phyloP scores from a whole-genome alignment of 2,329 filamentous ascomycete genomes.

The Fusarium udum region DNA sequence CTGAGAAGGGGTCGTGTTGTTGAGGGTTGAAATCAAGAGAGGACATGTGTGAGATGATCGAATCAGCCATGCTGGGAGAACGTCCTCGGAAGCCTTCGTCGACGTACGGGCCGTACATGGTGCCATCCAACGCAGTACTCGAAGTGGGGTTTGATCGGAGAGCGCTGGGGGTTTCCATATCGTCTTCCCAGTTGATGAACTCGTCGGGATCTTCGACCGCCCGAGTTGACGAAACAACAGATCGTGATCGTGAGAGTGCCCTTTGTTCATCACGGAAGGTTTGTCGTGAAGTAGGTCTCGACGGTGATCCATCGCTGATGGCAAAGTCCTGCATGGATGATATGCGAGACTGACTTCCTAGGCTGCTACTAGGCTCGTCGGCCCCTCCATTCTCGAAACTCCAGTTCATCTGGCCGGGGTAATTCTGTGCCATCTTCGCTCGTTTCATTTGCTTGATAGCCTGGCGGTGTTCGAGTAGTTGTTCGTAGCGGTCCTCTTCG shows the following conservation, averaged over 20 bases:
- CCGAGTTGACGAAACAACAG: slow-evolving; percentile 53
- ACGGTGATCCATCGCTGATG: slow-evolving; percentile 48
- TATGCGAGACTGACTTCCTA: slow-evolving; percentile 54
- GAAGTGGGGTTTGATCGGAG: slow-evolving; percentile 63
- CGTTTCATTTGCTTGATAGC: slow-evolving; percentile 66
- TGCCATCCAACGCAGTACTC: slow-evolving; percentile 74
- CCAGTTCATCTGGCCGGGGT: slow-evolving; percentile 73
- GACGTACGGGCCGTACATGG: slow-evolving; percentile 77
- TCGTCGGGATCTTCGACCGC: slow-evolving; percentile 50
- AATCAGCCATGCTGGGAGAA: slow-evolving; percentile 83
- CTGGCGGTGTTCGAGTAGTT: slow-evolving; percentile 67
- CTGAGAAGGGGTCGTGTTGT: slow-evolving; percentile 74
- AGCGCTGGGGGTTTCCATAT: slow-evolving; percentile 63
- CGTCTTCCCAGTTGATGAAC: slow-evolving; percentile 55
- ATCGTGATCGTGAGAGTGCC: slow-evolving; percentile 59
- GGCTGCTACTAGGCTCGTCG: slow-evolving; percentile 59
- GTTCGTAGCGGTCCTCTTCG: slow-evolving; percentile 69
- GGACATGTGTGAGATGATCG: slow-evolving; percentile 76
- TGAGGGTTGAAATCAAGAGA: slow-evolving; percentile 68
- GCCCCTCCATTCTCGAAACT: slow-evolving; percentile 81
- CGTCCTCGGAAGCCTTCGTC: slow-evolving; percentile 71
- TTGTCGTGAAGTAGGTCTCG: slow-evolving; percentile 52
- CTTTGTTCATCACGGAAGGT: slow-evolving; percentile 56
- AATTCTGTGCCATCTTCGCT: slow-evolving; percentile 61
- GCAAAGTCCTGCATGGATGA: slow-evolving; percentile 54